Percentiles rank a stretch among this genome's conserved stretches.
Evolutionary conservation across 331 rosid genomes (phyloP).

Genomic region (Saraca asoca): DNA sequence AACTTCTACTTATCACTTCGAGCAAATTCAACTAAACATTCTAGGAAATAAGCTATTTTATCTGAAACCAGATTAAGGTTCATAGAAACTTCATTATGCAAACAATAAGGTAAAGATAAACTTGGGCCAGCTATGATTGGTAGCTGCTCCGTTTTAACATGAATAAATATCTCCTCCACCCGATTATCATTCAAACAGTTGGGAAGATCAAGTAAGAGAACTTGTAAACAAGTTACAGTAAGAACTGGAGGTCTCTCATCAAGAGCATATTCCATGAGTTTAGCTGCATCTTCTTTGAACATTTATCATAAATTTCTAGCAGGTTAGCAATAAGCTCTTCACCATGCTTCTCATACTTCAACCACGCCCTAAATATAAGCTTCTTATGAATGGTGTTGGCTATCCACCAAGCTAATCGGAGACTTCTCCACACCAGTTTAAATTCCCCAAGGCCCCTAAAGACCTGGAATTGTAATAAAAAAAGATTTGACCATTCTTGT

Average conservation of each 20-base stretch:
- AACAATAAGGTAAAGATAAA: conserved; percentile 71
- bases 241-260: conserved; percentile 72
- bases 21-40: conserved; percentile 64
- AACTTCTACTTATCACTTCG: conserved; percentile 72
- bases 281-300: conserved; percentile 85
- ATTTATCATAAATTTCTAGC: conserved; percentile 69
- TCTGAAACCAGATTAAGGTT: conserved; percentile 70
- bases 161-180: conserved; percentile 65
- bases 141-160: conserved; percentile 59
- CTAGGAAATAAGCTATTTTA: conserved; percentile 66
- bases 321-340: conserved; percentile 71
- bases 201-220: conserved; percentile 74
- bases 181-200: no score
- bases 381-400: conserved; percentile 74
- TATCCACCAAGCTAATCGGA: conserved; percentile 78
- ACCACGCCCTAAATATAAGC: conserved; percentile 87
- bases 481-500: conserved; percentile 69
- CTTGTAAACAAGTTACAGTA: conserved; percentile 85
- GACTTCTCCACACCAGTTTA: conserved; percentile 85
- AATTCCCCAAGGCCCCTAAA: conserved; percentile 88
- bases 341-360: conserved; percentile 86
- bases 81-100: conserved; percentile 80
- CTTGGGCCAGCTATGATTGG: conserved; percentile 74
- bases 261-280: conserved; percentile 77
- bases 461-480: conserved; percentile 78